These are phyloP conservation scores for Geum urbanum DNA, from an alignment of 306 rosid genomes.

Conservation along the genomic window DNA sequence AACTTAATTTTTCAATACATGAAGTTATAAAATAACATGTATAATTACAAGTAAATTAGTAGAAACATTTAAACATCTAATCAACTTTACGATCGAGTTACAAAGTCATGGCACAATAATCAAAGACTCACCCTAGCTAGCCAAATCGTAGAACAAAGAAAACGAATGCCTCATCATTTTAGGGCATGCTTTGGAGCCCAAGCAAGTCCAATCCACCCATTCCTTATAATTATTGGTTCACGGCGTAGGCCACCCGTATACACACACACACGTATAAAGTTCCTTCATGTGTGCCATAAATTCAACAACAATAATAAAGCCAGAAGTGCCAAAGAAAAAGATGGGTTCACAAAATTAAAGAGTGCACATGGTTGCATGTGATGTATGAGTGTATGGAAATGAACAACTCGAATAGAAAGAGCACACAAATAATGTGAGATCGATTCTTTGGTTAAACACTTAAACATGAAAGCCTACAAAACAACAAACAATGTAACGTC, in stretches of 20 bases:
- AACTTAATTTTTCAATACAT: too few relatives aligned
- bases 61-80: too few relatives aligned
- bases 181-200: background rate
- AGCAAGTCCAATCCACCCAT: background rate
- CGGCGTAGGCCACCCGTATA: background rate
- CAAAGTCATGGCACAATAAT: background rate
- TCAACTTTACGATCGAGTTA: too few relatives aligned
- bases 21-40: too few relatives aligned
- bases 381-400: slow-evolving; percentile 33
- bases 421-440: slow-evolving; percentile 30
- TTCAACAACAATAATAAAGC: slow-evolving; percentile 10
- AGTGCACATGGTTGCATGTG: slow-evolving; percentile 81
- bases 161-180: slow-evolving; percentile 4
- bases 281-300: background rate
- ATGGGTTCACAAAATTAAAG: slow-evolving; percentile 34
- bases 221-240: background rate
- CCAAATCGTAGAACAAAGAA: background rate
- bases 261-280: background rate
- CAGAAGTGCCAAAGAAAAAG: slow-evolving; percentile 17
- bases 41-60: too few relatives aligned
- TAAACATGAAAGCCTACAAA: slow-evolving; percentile 3
- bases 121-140: background rate
- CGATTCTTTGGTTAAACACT: background rate
- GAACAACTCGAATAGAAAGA: slow-evolving; percentile 1
- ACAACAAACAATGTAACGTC: background rate